Evolutionary conservation across 345 rosid species (phyloP).

Genomic region (Populus alba): DNA sequence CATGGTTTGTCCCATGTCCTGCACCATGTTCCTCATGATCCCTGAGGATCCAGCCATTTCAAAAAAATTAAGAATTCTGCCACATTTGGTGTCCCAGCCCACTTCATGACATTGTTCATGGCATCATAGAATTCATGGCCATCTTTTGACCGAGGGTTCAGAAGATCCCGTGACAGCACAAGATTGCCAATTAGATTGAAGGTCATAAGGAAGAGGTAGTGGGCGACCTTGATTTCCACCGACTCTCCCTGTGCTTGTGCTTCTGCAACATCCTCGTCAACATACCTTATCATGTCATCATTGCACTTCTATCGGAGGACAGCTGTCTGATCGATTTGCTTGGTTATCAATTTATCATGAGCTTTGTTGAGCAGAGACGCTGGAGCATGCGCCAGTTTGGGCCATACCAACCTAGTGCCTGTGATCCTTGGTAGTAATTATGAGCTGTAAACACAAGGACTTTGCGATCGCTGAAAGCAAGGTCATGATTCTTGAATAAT

Average conservation of each 20-base stretch:
- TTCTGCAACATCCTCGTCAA: slow-evolving; percentile 7
- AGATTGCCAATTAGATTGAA: slow-evolving; percentile 25
- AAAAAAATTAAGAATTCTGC: slow-evolving; percentile 19
- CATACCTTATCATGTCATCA: slow-evolving; percentile 2
- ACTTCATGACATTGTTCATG: slow-evolving; percentile 2
- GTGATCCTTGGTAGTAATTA: slow-evolving; percentile 13
- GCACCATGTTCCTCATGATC: slow-evolving; percentile 22
- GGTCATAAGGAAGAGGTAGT: slow-evolving; percentile 5
- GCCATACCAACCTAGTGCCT: slow-evolving; percentile 4
- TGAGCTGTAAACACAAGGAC: slow-evolving; percentile 1
- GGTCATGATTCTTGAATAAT: slow-evolving; percentile 24
- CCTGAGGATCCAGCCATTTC: slow-evolving; percentile 27
- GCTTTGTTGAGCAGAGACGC: slow-evolving; percentile 9
- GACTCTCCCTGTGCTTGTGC: slow-evolving; percentile 3
- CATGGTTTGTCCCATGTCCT: slow-evolving; percentile 9
- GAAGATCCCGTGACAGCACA: slow-evolving; percentile 17
- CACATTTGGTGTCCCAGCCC: slow-evolving; percentile 20
- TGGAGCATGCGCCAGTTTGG: slow-evolving; percentile 11
- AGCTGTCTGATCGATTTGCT: slow-evolving; percentile 15
- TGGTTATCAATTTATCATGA: not conserved
- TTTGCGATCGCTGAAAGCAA: slow-evolving; percentile 9
- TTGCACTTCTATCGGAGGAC: not conserved
- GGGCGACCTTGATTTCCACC: slow-evolving; percentile 2
- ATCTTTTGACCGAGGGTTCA: slow-evolving; percentile 2
- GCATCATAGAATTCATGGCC: slow-evolving; percentile 16